Percentiles rank a stretch among this genome's conserved stretches.
Evolutionary conservation across 192 early-diverging fungal species (phyloP).

Genomic region (Coemansia sp.): DNA sequence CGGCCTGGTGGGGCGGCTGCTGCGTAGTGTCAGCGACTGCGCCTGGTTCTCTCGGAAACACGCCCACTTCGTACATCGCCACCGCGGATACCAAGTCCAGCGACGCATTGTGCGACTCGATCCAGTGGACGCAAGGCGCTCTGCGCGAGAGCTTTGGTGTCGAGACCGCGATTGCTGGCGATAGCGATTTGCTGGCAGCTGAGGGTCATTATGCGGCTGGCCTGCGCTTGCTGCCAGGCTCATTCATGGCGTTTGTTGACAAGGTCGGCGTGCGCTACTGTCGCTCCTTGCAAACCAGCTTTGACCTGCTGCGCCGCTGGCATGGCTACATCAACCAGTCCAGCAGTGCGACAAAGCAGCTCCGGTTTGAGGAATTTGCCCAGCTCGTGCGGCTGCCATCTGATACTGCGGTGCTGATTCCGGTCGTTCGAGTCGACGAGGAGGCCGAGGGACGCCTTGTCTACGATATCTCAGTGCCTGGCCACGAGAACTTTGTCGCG

Average conservation of each 20-base stretch:
- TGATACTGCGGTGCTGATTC: conserved; percentile 28
- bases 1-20: conserved; percentile 52
- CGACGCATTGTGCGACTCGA: not conserved
- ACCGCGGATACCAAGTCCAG: not conserved
- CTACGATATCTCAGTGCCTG: conserved; percentile 57
- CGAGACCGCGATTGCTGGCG: not conserved
- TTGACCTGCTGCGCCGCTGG: conserved; percentile 45
- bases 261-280: conserved; percentile 48
- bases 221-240: conserved; percentile 5
- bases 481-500: conserved; percentile 58
- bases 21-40: not conserved
- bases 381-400: conserved; percentile 16
- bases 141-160: conserved; percentile 12
- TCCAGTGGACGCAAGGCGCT: conserved; percentile 8
- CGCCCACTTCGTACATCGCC: not conserved
- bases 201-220: not conserved
- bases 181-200: not conserved
- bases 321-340: conserved; percentile 11
- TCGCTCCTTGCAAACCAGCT: conserved; percentile 6
- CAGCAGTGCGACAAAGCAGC: not conserved
- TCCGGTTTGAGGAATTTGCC: conserved; percentile 18
- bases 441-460: conserved; percentile 26
- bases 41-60: not conserved
- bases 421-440: conserved; percentile 10
- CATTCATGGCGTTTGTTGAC: conserved; percentile 28